Percentiles rank a stretch among this genome's conserved stretches.
These are phyloP conservation scores for Lagenaria siceraria DNA, from an alignment of 306 rosid species.

Conservation along the genomic window DNA sequence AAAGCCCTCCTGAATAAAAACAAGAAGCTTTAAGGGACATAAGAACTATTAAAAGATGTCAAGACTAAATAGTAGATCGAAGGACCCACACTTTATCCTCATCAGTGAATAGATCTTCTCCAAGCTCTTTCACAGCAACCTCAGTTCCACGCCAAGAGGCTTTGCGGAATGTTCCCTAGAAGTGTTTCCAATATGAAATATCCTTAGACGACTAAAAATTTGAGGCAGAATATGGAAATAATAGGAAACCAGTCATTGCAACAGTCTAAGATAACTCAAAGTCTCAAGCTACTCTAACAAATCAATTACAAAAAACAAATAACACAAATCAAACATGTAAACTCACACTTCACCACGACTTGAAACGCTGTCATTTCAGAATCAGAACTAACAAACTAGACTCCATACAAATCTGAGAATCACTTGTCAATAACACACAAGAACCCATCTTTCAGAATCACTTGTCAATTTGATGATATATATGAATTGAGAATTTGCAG, in stretches of 20 bases:
- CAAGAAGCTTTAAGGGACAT: conserved; percentile 5
- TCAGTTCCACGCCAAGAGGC: conserved; percentile 92
- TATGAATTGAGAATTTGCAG: not conserved
- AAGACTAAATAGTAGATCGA: not conserved
- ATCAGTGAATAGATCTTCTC: conserved; percentile 47
- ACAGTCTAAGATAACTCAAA: not conserved
- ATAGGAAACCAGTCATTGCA: not conserved
- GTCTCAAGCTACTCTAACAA: not conserved
- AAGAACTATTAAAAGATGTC: not conserved
- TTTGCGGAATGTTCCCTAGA: conserved; percentile 70
- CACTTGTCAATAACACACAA: not conserved
- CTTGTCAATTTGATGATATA: not conserved
- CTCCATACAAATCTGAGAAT: not conserved
- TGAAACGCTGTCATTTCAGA: not conserved
- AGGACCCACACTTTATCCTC: conserved; percentile 80
- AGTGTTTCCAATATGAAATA: not conserved
- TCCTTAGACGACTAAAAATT: not conserved
- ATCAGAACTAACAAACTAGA: not conserved
- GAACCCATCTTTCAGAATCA: not conserved
- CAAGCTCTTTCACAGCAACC: conserved; percentile 83
- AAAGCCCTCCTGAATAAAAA: conserved; percentile 66
- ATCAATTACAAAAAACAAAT: not conserved
- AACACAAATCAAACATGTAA: not conserved
- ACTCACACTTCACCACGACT: not conserved
- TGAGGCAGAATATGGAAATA: not conserved